These are phyloP conservation scores for Monosporascus sp. DNA, from an alignment of 2,329 filamentous ascomycete species.

Conservation along the genomic window DNA sequence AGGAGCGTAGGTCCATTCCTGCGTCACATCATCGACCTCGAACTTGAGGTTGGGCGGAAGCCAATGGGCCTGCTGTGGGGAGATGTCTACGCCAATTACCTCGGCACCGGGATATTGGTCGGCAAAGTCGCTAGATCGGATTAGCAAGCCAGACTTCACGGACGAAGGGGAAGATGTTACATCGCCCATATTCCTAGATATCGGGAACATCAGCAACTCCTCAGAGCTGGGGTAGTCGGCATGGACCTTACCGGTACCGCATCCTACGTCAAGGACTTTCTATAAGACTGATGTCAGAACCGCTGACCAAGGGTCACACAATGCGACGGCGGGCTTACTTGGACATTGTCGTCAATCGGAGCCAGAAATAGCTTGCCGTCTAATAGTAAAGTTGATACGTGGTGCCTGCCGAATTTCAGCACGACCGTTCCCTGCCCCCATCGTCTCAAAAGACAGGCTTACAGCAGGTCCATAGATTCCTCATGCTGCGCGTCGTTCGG, in stretches of 20 bases:
- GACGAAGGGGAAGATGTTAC: conserved; percentile 8
- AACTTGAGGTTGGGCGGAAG: conserved; percentile 31
- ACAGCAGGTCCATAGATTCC: conserved; percentile 27
- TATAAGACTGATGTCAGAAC: conserved; percentile 1
- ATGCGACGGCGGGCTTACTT: conserved; percentile 11
- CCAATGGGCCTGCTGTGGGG: conserved; percentile 35
- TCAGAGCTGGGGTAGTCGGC: neutral
- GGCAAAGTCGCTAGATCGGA: conserved; percentile 31
- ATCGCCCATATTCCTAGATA: conserved; percentile 26
- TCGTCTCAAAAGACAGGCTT: conserved; percentile 2
- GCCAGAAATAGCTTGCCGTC: conserved; percentile 22
- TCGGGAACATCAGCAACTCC: neutral
- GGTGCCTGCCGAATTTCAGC: conserved; percentile 16
- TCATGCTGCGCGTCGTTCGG: conserved; percentile 27
- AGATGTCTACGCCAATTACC: conserved; percentile 28
- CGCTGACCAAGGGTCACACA: neutral
- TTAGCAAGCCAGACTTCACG: conserved; percentile 1
- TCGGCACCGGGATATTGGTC: conserved; percentile 27
- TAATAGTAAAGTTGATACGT: conserved; percentile 21
- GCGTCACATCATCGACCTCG: conserved; percentile 26
- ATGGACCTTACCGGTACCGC: conserved; percentile 21
- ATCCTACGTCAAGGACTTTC: conserved; percentile 26
- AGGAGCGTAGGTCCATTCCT: conserved; percentile 42
- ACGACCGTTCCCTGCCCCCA: neutral
- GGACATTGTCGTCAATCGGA: conserved; percentile 15